Percentiles rank a stretch among this genome's conserved stretches.
These are phyloP conservation scores for Paecilomyces formosus DNA, from an alignment of 2,329 filamentous ascomycete genomes.

Conservation along the genomic window DNA sequence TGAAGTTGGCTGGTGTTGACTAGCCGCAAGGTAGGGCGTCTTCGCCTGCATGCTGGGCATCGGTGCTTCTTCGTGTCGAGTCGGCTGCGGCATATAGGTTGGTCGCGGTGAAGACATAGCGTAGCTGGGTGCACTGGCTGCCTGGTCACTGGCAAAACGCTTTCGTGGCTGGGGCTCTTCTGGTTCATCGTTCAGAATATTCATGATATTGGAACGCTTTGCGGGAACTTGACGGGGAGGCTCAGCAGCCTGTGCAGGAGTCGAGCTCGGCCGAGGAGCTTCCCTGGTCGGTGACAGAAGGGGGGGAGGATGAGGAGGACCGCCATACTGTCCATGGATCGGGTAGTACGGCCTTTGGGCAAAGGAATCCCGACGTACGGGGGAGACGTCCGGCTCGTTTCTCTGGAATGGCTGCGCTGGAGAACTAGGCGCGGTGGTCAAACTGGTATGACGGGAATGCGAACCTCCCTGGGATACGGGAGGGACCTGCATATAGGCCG, in stretches of 20 bases:
- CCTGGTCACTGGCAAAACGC: conserved; percentile 34
- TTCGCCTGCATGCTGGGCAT: conserved; percentile 16
- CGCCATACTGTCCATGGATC: conserved; percentile 17
- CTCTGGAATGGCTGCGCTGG: conserved; percentile 20
- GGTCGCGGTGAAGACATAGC: conserved; percentile 14
- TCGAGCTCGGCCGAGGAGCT: conserved; percentile 22
- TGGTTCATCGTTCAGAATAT: conserved; percentile 41
- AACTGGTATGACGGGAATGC: conserved; percentile 30
- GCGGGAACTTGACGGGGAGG: conserved; percentile 35
- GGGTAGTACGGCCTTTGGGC: conserved; percentile 27
- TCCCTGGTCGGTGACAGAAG: conserved; percentile 31
- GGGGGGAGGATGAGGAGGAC: conserved; percentile 19
- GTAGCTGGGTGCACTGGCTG: conserved; percentile 11
- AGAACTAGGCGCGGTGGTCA: conserved; percentile 27
- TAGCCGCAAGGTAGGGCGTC: conserved; percentile 19
- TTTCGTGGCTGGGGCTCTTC: conserved; percentile 41
- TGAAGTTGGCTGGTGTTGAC: conserved; percentile 17
- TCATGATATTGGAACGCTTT: conserved; percentile 45
- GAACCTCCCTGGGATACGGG: conserved; percentile 11
- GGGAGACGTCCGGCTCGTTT: conserved; percentile 24
- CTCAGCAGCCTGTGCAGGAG: conserved; percentile 24
- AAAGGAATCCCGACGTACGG: conserved; percentile 28
- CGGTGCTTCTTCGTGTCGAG: conserved; percentile 12
- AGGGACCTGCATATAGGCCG: conserved; percentile 22
- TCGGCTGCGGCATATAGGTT: neutral